Base-by-base conservation (phyloP, 2,329 filamentous ascomycete species). In the Penicillium sp. region DNA sequence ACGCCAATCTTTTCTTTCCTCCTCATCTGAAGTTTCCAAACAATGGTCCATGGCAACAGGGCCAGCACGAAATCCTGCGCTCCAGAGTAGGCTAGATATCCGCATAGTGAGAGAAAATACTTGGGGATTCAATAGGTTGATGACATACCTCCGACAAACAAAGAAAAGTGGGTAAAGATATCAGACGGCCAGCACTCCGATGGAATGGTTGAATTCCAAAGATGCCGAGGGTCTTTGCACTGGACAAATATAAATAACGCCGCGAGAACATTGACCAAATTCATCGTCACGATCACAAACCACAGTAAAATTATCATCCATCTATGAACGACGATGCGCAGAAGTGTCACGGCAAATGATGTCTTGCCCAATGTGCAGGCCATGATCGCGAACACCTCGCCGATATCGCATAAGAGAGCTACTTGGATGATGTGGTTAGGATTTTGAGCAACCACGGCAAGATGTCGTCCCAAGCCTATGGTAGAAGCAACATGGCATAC, bases 341-440 rank as follows among this genome's bases (percentile, higher is more conserved):
- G 56, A 7, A 78, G 54, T 39, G 77, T 77, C 8, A 76, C 63
- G 0, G 71, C 75, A 1, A 78, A 67, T 0, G 75, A 75, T 42
- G 63, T 66, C 23, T 78, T 78, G 0, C 75, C 70, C 1, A 72
- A 53, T 2, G 70, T 71, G 60, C 75, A 78, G 10, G 73, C 74
- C 14, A 75, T 56, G n/a, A 78, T 66, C 2, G 71, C 70, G 23
- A 78, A 70, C 1, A 63, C 69, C 66, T 59, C 63, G 67, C 21
- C 73, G 39, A 64, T 62, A 18, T 62, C 53, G 29, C 60, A 63
- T n/a, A 64, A 46, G 14, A 61, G 49, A 5, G 54, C 58, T 9
- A 61, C 58, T 3, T 55, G 14, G 4, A 61, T 60, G n/a, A 61
- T 44, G n/a, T 60, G 46, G 14, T 55, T 28, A 1, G 61, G 59